Evolutionary conservation across 2,329 filamentous ascomycete species (phyloP).

Genomic region (Stromatinia cepivora): DNA sequence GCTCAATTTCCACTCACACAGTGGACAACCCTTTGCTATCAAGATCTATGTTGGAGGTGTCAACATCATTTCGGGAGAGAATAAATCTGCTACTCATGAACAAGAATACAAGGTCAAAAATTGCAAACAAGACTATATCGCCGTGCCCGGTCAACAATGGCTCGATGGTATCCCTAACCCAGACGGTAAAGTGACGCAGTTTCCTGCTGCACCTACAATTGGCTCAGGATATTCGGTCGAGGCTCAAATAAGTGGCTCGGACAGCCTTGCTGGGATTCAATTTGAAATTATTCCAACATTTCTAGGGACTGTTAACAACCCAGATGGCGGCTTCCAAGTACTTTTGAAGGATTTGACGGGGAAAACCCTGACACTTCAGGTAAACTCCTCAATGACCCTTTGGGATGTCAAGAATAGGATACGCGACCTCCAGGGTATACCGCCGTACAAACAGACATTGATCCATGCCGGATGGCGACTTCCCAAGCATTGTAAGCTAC

Average conservation of each 20-base stretch:
- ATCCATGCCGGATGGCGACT: slow-evolving; percentile 98
- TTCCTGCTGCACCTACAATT: slow-evolving; percentile 45
- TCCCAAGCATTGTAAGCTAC: slow-evolving; percentile 67
- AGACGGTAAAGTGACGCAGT: slow-evolving; percentile 45
- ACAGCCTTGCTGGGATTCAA: slow-evolving; percentile 44
- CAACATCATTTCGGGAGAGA: background rate
- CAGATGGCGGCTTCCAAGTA: slow-evolving; percentile 37
- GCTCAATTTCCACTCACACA: background rate
- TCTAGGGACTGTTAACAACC: background rate
- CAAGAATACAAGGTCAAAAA: slow-evolving; percentile 23
- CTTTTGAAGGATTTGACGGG: slow-evolving; percentile 99
- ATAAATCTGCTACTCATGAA: slow-evolving; percentile 19
- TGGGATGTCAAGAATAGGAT: slow-evolving; percentile 99
- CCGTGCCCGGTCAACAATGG: slow-evolving; percentile 45
- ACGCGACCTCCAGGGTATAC: slow-evolving; percentile 97
- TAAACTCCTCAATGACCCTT: slow-evolving; percentile 95
- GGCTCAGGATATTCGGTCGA: slow-evolving; percentile 47
- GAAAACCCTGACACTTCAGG: slow-evolving; percentile 98
- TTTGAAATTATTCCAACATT: slow-evolving; percentile 41
- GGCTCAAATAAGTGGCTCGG: slow-evolving; percentile 45
- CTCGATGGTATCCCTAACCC: slow-evolving; percentile 45
- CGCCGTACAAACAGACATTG: slow-evolving; percentile 91
- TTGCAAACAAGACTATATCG: slow-evolving; percentile 31
- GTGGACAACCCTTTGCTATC: slow-evolving; percentile 3
- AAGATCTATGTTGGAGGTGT: slow-evolving; percentile 5